Evolutionary conservation across 2,329 filamentous ascomycete genomes (phyloP).

Genomic region (Anisogramma anomala): DNA sequence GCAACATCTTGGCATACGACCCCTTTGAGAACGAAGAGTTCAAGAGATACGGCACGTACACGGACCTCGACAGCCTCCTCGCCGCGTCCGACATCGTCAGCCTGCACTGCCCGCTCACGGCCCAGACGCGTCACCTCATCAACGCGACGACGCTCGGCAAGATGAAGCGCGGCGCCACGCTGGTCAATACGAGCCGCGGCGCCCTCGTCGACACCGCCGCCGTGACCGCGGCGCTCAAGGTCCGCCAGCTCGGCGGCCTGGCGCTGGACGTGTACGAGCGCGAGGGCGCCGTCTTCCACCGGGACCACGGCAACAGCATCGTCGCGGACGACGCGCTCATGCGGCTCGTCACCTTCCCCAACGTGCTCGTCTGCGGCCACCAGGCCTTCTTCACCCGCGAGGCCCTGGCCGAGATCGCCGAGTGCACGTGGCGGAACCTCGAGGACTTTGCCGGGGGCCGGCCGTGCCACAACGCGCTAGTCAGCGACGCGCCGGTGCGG

Average conservation of each 20-base stretch:
- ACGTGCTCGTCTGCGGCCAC: constrained; percentile 55
- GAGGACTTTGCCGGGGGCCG: constrained; percentile 29
- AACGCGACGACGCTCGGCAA: constrained; percentile 37
- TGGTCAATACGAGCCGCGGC: constrained; percentile 59
- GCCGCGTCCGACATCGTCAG: constrained; percentile 48
- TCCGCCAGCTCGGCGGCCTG: constrained; percentile 45
- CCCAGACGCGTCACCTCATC: constrained; percentile 49
- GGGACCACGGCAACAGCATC: constrained; percentile 52
- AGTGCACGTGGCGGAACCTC: constrained; percentile 46
- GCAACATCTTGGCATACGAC: constrained; percentile 49
- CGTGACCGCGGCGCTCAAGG: constrained; percentile 50
- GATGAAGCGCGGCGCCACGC: constrained; percentile 49
- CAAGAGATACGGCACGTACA: constrained; percentile 37
- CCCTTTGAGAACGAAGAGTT: constrained; percentile 41
- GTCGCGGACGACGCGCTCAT: constrained; percentile 56
- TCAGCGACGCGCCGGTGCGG: constrained; percentile 13
- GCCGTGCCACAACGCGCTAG: constrained; percentile 29
- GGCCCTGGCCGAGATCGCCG: constrained; percentile 52
- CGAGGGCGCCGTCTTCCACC: constrained; percentile 53
- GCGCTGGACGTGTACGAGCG: constrained; percentile 60
- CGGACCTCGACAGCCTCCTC: constrained; percentile 43
- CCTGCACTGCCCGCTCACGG: constrained; percentile 54
- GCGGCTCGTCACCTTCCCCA: constrained; percentile 56
- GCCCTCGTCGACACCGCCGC: constrained; percentile 50
- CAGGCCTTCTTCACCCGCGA: constrained; percentile 60